Conservation (phyloP, 192 early-diverging fungal species). For the Lobosporangium transversale region DNA sequence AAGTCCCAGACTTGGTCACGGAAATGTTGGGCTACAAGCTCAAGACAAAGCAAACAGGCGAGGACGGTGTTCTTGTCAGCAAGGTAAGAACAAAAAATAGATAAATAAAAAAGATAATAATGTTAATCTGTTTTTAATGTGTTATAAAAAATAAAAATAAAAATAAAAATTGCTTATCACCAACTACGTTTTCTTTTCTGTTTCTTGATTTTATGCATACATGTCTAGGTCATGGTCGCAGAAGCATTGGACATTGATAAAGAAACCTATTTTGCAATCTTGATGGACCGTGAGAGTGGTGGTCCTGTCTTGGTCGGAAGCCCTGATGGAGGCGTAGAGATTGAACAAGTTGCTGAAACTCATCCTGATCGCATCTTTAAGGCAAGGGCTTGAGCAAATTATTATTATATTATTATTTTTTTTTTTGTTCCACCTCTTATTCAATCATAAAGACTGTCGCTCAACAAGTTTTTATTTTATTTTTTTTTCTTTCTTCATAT, state of each 20-base stretch:
- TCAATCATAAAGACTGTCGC: too few relatives aligned
- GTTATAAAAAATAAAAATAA: not conserved
- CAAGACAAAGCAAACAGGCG: conserved; percentile 36
- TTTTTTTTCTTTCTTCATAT: not conserved
- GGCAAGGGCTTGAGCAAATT: conserved; percentile 1
- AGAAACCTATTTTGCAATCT: conserved; percentile 46
- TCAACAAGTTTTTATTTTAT: not conserved
- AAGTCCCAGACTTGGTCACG: conserved; percentile 29
- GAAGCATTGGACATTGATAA: conserved; percentile 43
- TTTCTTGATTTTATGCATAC: not conserved
- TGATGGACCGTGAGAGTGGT: conserved; percentile 47
- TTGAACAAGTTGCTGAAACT: conserved; percentile 34
- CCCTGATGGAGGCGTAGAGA: conserved; percentile 38
- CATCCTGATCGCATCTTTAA: conserved; percentile 31
- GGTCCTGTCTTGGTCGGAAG: conserved; percentile 43
- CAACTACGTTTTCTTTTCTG: not conserved
- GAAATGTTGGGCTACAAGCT: conserved; percentile 49
- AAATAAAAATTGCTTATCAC: not conserved
- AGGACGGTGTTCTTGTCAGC: conserved; percentile 40
- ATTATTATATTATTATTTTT: too few relatives aligned
- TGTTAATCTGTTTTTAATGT: too few relatives aligned
- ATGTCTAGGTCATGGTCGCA: conserved; percentile 40
- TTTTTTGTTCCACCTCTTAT: too few relatives aligned
- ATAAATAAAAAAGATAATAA: too few relatives aligned
- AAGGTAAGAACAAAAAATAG: too few relatives aligned